Percentiles rank a stretch among this genome's conserved stretches.
Evolutionary conservation across 148 eudicot genomes (phyloP).

Genomic region (Cornus kousa): DNA sequence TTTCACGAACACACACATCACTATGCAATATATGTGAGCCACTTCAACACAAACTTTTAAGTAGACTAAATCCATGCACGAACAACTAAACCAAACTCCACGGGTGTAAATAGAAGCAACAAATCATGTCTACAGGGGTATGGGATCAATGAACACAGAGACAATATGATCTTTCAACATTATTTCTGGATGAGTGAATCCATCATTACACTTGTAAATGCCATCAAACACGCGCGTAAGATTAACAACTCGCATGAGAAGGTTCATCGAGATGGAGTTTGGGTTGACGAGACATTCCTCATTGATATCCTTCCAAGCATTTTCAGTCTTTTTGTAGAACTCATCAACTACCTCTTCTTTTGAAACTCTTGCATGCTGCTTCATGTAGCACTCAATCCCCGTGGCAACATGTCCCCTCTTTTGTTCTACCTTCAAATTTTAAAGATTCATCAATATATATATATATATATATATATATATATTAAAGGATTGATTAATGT

Average conservation of each 20-base stretch:
- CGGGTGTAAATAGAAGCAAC: too few relatives aligned
- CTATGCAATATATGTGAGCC: too few relatives aligned
- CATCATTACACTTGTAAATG: slow-evolving; percentile 28
- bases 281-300: slow-evolving; percentile 19
- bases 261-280: slow-evolving; percentile 10
- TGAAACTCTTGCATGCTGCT: slow-evolving; percentile 17
- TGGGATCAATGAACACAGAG: slow-evolving; percentile 10
- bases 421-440: slow-evolving; percentile 27
- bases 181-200: slow-evolving; percentile 27
- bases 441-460: not conserved
- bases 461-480: too few relatives aligned
- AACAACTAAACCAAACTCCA: too few relatives aligned
- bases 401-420: slow-evolving; percentile 31
- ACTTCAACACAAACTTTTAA: too few relatives aligned
- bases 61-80: too few relatives aligned
- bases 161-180: slow-evolving; percentile 31
- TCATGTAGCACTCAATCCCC: slow-evolving; percentile 36
- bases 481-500: too few relatives aligned
- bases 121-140: not conserved
- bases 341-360: slow-evolving; percentile 25
- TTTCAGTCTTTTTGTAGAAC: slow-evolving; percentile 24
- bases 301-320: slow-evolving; percentile 39
- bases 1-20: too few relatives aligned
- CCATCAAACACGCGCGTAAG: slow-evolving; percentile 28
- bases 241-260: slow-evolving; percentile 21